A percentile compares a stretch with the other conserved stretches of the same genome.
These are phyloP conservation scores for Creolimax fragrantissima DNA, from an alignment of 78 protist genomes.

Conservation along the genomic window DNA sequence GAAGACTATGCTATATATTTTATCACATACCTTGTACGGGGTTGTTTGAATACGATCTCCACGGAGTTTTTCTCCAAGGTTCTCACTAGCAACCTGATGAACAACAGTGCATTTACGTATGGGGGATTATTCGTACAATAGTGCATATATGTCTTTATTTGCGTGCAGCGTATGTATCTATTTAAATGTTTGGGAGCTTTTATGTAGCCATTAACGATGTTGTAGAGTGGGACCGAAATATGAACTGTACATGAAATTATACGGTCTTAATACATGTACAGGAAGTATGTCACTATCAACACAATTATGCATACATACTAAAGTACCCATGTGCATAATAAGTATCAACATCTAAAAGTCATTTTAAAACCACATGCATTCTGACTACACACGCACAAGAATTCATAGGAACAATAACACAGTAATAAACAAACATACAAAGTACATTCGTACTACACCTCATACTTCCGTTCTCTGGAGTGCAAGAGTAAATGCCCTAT, in stretches of 20 bases:
- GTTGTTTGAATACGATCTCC: slow-evolving; percentile 70
- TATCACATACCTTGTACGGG: slow-evolving; percentile 44
- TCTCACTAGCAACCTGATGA: slow-evolving; percentile 43
- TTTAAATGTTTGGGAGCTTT: background rate
- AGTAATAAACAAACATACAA: background rate
- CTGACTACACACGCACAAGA: background rate
- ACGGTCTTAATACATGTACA: background rate
- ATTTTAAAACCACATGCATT: background rate
- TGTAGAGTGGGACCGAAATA: background rate
- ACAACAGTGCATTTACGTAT: too few relatives aligned
- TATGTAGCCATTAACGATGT: background rate
- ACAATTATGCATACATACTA: background rate
- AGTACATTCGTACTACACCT: background rate
- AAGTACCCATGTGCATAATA: too few relatives aligned
- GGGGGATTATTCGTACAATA: too few relatives aligned
- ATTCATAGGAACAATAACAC: background rate
- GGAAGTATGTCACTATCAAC: background rate
- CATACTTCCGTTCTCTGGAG: background rate
- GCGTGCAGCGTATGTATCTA: background rate
- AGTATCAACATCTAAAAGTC: too few relatives aligned
- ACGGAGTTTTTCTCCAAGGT: slow-evolving; percentile 70
- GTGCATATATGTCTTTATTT: background rate
- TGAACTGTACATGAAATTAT: background rate
- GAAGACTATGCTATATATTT: too few relatives aligned
- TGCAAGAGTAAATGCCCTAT: background rate